Conservation (phyloP, 768 basidiomycete species). For the Leccinum pellstonianum region DNA sequence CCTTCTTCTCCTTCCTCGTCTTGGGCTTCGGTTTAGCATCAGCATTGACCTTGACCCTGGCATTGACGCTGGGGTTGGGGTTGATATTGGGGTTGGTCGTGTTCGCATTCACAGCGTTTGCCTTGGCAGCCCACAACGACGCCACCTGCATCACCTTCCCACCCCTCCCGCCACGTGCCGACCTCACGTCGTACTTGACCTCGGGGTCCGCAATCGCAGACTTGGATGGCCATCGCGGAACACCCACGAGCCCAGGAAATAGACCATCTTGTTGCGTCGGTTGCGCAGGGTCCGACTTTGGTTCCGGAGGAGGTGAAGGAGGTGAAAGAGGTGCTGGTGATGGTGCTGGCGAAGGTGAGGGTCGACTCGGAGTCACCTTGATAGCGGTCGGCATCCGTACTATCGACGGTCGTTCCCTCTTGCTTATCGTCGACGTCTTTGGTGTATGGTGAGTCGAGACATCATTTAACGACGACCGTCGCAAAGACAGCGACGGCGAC, state of each 20-base stretch:
- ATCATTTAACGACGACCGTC: conserved; percentile 25
- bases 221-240: conserved; percentile 35
- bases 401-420: neutral
- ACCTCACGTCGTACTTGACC: conserved; percentile 69
- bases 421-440: neutral
- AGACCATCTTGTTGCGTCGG: conserved; percentile 19
- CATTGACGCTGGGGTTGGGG: neutral
- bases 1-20: neutral
- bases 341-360: neutral
- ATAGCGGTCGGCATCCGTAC: conserved; percentile 16
- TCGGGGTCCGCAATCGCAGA: conserved; percentile 44
- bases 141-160: conserved; percentile 73
- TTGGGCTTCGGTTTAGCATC: neutral
- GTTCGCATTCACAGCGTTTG: conserved; percentile 17
- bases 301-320: conserved; percentile 7
- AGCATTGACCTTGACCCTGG: neutral
- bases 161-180: conserved; percentile 74
- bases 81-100: neutral
- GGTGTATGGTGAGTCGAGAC: conserved; percentile 8
- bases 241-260: neutral
- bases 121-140: conserved; percentile 65
- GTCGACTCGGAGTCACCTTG: conserved; percentile 5
- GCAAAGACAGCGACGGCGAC: conserved; percentile 15
- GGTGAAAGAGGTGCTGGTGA: neutral
- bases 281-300: conserved; percentile 6